phyloP scores from a whole-genome alignment of 2,329 filamentous ascomycete species.

The Claviceps maximensis region DNA sequence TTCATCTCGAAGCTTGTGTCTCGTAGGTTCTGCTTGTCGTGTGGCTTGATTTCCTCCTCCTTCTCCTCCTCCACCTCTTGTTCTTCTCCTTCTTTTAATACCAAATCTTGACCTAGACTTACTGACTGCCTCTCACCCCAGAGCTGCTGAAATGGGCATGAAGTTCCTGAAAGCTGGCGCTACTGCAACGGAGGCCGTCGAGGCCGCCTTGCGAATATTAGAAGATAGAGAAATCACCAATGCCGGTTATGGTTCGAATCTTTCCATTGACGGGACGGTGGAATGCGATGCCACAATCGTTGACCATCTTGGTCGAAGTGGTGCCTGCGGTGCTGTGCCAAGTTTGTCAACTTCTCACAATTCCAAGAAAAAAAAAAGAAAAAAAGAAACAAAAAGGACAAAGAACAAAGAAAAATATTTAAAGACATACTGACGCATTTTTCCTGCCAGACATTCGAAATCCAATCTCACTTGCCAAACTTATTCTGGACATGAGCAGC shows the following conservation, averaged over 20 bases:
- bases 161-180: conserved; percentile 64
- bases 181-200: conserved; percentile 75
- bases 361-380: neutral
- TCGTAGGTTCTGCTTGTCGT: conserved; percentile 45
- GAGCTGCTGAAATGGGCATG: conserved; percentile 78
- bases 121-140: conserved; percentile 22
- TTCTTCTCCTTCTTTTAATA: too few relatives aligned
- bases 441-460: conserved; percentile 65
- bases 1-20: conserved; percentile 76
- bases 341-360: conserved; percentile 42
- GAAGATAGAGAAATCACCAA: conserved; percentile 96
- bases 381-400: neutral
- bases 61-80: neutral
- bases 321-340: conserved; percentile 80
- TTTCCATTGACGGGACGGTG: conserved; percentile 78
- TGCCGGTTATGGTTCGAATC: conserved; percentile 88
- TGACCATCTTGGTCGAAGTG: conserved; percentile 80
- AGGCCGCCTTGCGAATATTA: conserved; percentile 73
- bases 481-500: conserved; percentile 66
- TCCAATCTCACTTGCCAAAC: conserved; percentile 73
- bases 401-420: neutral
- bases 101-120: neutral
- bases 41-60: neutral
- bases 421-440: neutral
- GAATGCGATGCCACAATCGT: conserved; percentile 93